Evolutionary conservation across 768 basidiomycete genomes (phyloP).

Genomic region (Suillus plorans): DNA sequence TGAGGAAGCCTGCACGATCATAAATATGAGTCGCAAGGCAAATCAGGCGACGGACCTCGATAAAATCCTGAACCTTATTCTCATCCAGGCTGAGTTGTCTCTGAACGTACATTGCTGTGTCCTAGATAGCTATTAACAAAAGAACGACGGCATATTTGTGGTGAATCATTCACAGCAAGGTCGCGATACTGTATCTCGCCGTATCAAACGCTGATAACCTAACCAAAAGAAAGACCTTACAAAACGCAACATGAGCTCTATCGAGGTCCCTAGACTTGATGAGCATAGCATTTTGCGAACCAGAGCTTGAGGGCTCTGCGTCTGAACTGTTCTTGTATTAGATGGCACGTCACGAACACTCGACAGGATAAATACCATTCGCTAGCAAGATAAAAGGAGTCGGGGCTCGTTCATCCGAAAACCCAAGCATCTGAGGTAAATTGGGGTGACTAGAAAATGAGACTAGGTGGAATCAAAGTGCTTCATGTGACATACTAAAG

Average conservation of each 20-base stretch:
- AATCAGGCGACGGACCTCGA: slow-evolving; percentile 33
- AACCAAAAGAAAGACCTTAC: slow-evolving; percentile 18
- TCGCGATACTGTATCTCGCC: slow-evolving; percentile 38
- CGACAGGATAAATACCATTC: slow-evolving; percentile 33
- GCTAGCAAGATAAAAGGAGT: slow-evolving; percentile 54
- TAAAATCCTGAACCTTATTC: slow-evolving; percentile 43
- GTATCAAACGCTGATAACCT: background rate
- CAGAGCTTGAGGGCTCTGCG: slow-evolving; percentile 40
- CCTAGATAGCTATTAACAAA: slow-evolving; percentile 25
- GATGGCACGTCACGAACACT: background rate
- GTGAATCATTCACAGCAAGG: slow-evolving; percentile 30
- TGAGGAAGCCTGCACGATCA: slow-evolving; percentile 35
- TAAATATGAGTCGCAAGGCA: background rate
- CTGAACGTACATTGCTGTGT: slow-evolving; percentile 44
- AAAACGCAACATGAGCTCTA: slow-evolving; percentile 34
- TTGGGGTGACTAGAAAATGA: slow-evolving; percentile 43
- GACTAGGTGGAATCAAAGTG: background rate
- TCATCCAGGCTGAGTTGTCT: slow-evolving; percentile 41
- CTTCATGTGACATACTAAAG: slow-evolving; percentile 38
- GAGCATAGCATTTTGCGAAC: slow-evolving; percentile 36
- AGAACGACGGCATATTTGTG: background rate
- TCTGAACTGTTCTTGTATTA: slow-evolving; percentile 36
- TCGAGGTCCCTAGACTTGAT: slow-evolving; percentile 37
- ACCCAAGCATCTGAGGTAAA: slow-evolving; percentile 52
- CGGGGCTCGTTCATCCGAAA: slow-evolving; percentile 42